Evolutionary conservation across 1,139 yeast species (phyloP).

Genomic region (Meyerozyma smithsonii): DNA sequence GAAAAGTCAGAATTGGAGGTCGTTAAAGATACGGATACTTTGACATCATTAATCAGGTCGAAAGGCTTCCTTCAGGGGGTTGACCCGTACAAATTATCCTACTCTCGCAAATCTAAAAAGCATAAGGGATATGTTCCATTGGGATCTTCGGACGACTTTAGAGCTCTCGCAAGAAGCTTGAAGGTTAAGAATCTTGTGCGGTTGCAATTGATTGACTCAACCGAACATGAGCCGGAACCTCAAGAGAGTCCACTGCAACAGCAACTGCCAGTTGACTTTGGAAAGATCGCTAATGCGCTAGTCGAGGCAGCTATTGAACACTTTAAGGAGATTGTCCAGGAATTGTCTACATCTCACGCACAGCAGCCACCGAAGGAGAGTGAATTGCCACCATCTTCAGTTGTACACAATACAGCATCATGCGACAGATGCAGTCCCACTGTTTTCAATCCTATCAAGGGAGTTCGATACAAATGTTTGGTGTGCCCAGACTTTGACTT

Average conservation of each 20-base stretch:
- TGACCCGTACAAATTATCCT: not conserved
- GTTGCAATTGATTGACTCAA: constrained; percentile 23
- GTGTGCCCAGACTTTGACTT: constrained; percentile 55
- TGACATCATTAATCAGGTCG: not conserved
- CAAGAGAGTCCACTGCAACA: constrained; percentile 5
- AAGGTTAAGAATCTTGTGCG: constrained; percentile 38
- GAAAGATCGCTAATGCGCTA: constrained; percentile 21
- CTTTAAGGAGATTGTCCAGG: constrained; percentile 17
- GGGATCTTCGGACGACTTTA: constrained; percentile 38
- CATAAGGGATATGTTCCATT: constrained; percentile 37
- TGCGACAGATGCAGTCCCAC: constrained; percentile 67
- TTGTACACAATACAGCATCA: constrained; percentile 60
- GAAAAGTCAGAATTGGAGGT: not conserved
- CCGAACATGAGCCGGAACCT: constrained; percentile 1
- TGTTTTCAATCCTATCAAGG: constrained; percentile 42
- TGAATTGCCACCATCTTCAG: constrained; percentile 1
- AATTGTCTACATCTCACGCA: constrained; percentile 1
- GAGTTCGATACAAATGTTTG: constrained; percentile 50
- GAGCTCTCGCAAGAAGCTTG: constrained; percentile 41
- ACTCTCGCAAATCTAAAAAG: constrained; percentile 39
- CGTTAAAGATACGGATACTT: not conserved
- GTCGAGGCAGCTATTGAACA: constrained; percentile 23
- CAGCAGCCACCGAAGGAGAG: not conserved
- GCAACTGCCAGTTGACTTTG: constrained; percentile 15
- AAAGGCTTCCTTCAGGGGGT: not conserved